Evolutionary conservation across 352 stramenopile species (phyloP).

Genomic region (Phytophthora tentaculata): DNA sequence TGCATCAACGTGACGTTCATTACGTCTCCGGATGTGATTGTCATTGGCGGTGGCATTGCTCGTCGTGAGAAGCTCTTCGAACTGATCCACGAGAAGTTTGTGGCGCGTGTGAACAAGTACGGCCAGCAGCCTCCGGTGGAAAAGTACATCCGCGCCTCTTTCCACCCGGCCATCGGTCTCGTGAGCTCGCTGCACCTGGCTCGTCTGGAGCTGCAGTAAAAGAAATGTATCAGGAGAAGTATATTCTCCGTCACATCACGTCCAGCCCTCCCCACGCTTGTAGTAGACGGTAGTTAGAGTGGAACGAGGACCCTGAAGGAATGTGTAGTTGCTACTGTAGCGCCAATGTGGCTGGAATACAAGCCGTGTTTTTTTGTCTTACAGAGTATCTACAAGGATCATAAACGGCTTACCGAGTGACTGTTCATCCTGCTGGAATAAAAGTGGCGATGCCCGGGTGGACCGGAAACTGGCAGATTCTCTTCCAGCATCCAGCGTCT

Average conservation of each 20-base stretch:
- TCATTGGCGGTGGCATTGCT: constrained; percentile 95
- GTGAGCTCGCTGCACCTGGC: constrained; percentile 86
- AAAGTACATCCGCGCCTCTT: constrained; percentile 84
- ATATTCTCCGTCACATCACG: constrained; percentile 1
- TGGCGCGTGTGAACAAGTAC: constrained; percentile 81
- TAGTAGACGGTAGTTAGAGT: constrained; percentile 42
- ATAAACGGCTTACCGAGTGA: constrained; percentile 9
- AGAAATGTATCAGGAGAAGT: constrained; percentile 24
- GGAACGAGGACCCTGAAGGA: constrained; percentile 10
- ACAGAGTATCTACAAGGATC: constrained; percentile 8
- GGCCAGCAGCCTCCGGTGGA: constrained; percentile 72
- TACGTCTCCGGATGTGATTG: constrained; percentile 94
- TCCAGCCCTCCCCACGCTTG: constrained; percentile 12
- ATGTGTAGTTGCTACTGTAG: constrained; percentile 26
- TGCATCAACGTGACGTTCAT: constrained; percentile 95
- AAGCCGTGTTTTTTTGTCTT: constrained; percentile 29
- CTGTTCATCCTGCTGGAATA: constrained; percentile 15
- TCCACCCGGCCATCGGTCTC: constrained; percentile 83
- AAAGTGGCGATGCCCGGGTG: constrained; percentile 17
- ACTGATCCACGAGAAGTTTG: constrained; percentile 83
- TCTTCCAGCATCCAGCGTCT: constrained; percentile 32
- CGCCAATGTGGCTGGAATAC: constrained; percentile 24
- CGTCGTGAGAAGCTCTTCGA: constrained; percentile 90
- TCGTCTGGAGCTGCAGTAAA: constrained; percentile 60
- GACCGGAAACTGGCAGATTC: constrained; percentile 36